Base-by-base conservation (phyloP, 1,284 basidiomycete species). In the Serendipita sp. region DNA sequence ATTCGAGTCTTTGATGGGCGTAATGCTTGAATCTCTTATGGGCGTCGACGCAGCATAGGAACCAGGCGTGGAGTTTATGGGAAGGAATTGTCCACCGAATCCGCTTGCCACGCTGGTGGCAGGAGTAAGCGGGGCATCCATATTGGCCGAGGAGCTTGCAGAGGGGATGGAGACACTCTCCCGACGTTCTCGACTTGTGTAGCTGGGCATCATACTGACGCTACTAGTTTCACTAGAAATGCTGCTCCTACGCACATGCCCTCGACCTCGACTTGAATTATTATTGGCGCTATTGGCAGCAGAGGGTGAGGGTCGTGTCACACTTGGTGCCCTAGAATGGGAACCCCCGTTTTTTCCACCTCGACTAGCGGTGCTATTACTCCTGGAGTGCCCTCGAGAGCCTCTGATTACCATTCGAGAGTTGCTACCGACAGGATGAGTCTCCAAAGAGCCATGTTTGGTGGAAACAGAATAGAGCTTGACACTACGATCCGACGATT, bases 401-500 rank as follows among this genome's bases (percentile, higher is more conserved):
- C 87, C 84, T 29, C 80, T 77, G 64, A 85, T 80, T 12, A 80
- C 72, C 77, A 91, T 84, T 62, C 84, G 82, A 4, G 84, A 79
- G 71, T 91, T 92, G 74, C 85, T 88, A 49, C 89, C 88, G 3
- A 92, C 79, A 1, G 88, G 84, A 69, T 94, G 91, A 2, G 88
- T 85, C 68, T 93, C 92, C 65, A 93, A 84, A n/a, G 53, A 22
- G n/a, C 88, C 87, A 60, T 85, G 81, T 68, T 88, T 88, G 65
- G 82, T 82, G 8, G 82, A 81, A 67, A 94, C 85, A 64, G 81
- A 82, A 73, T 93, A 91, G 66, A 95, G 84, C 70, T 93, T 89
- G 79, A 96, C 91, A 8, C 89, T 85, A 42, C 93, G 82, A 73
- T 96, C 93, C 69, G 87, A 91, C 72, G 88, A 91, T 72, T 96